These are phyloP conservation scores for Nannochloris sp. DNA, from an alignment of 139 green algal species.

Conservation along the genomic window DNA sequence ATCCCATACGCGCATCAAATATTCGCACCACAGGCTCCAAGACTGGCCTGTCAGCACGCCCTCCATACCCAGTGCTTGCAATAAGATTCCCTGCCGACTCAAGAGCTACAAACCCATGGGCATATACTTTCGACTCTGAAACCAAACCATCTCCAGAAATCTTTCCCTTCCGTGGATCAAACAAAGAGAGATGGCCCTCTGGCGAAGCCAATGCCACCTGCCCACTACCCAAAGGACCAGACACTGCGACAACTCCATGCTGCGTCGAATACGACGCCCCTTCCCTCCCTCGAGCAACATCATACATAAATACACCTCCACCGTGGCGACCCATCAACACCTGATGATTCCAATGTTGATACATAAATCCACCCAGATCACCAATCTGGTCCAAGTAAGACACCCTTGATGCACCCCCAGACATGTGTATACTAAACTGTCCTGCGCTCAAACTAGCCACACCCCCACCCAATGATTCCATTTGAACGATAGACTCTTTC, in stretches of 20 bases:
- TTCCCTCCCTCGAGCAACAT: slow-evolving; percentile 20
- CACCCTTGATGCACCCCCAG: slow-evolving; percentile 24
- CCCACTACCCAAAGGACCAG: slow-evolving; percentile 28
- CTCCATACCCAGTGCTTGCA: slow-evolving; percentile 37
- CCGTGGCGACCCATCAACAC: slow-evolving; percentile 21
- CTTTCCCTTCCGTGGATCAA: slow-evolving; percentile 44
- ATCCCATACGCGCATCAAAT: slow-evolving; percentile 50
- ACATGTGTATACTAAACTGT: slow-evolving; percentile 23
- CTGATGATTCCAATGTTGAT: slow-evolving; percentile 11
- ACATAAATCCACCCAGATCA: slow-evolving; percentile 18
- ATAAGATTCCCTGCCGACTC: slow-evolving; percentile 48
- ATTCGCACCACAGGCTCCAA: slow-evolving; percentile 27
- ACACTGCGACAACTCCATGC: slow-evolving; percentile 29
- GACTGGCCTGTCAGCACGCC: slow-evolving; percentile 4
- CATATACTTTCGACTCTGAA: slow-evolving; percentile 17
- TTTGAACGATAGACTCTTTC: slow-evolving; percentile 16
- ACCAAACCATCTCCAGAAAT: not conserved
- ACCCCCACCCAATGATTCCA: slow-evolving; percentile 33
- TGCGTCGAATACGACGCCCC: not conserved
- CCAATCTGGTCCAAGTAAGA: slow-evolving; percentile 17
- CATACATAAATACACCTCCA: slow-evolving; percentile 19
- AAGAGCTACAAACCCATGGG: slow-evolving; percentile 47
- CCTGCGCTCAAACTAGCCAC: slow-evolving; percentile 26
- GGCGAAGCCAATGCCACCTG: slow-evolving; percentile 30
- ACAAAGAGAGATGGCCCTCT: slow-evolving; percentile 37